A percentile compares a stretch with the other conserved stretches of the same genome.
Evolutionary conservation across 1,284 basidiomycete genomes (phyloP).

Genomic region (Earliella scabrosa): DNA sequence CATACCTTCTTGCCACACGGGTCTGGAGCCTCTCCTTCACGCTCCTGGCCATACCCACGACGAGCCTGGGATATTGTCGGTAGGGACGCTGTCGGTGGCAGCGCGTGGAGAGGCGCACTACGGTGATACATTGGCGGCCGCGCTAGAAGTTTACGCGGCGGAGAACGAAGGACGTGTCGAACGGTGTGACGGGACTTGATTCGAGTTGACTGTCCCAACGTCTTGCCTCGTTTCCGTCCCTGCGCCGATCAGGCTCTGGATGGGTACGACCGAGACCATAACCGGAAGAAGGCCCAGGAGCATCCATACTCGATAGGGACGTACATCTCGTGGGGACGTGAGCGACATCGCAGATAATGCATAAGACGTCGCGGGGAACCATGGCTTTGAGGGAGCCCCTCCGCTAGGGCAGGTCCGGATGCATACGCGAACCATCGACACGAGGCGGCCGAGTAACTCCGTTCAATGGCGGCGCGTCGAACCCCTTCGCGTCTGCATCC

Average conservation of each 20-base stretch:
- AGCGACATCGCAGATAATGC: conserved; percentile 1
- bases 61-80: conserved; percentile 6
- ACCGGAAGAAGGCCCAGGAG: neutral
- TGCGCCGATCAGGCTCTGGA: conserved; percentile 3
- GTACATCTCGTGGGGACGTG: conserved; percentile 5
- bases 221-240: conserved; percentile 8
- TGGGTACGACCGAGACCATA: conserved; percentile 4
- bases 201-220: conserved; percentile 8
- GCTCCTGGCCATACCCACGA: neutral
- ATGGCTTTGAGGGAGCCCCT: conserved; percentile 39
- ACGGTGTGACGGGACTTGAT: neutral
- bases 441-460: conserved; percentile 3
- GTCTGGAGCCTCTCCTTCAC: neutral
- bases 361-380: conserved; percentile 31
- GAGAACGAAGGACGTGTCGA: neutral
- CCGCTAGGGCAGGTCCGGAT: conserved; percentile 30
- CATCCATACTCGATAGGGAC: neutral
- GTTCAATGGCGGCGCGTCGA: conserved; percentile 26
- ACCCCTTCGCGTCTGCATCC: conserved; percentile 33
- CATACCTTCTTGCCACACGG: conserved; percentile 13
- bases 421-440: conserved; percentile 23
- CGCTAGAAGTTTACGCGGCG: conserved; percentile 11
- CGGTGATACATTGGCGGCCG: conserved; percentile 2
- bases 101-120: neutral
- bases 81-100: neutral